phyloP scores from a whole-genome alignment of 1,139 yeast species.

The Saccharomyces hybrid region DNA sequence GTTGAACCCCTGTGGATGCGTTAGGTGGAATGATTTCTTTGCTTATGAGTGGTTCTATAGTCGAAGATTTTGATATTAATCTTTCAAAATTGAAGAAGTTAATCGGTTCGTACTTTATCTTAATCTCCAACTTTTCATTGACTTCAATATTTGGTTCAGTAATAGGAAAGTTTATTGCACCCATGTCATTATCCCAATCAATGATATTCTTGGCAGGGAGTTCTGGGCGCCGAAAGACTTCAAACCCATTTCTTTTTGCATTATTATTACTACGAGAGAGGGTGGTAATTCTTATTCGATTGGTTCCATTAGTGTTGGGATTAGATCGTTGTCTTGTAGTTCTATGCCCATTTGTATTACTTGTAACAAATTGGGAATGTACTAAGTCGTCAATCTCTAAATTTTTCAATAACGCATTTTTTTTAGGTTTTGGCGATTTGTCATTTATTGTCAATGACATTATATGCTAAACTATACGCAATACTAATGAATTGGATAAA shows the following conservation, averaged over 20 bases:
- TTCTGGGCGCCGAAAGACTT: too few species aligned
- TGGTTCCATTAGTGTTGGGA: background rate
- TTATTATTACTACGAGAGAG: too few species aligned
- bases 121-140: constrained; percentile 8
- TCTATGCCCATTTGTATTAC: background rate
- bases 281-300: background rate
- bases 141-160: constrained; percentile 1
- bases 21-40: background rate
- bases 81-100: constrained; percentile 20
- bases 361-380: constrained; percentile 1
- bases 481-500: background rate
- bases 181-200: background rate
- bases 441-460: background rate
- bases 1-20: background rate
- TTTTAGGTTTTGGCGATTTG: constrained; percentile 8
- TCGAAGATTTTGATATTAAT: constrained; percentile 6
- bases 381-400: background rate
- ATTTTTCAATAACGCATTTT: constrained; percentile 9
- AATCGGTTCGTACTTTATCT: constrained; percentile 22
- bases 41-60: background rate
- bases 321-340: background rate
- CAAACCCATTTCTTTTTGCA: too few species aligned
- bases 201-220: background rate
- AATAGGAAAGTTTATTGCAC: background rate
- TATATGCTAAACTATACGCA: background rate